Base-by-base conservation (phyloP, 1,284 basidiomycete species). In the Gomphus sp. region DNA sequence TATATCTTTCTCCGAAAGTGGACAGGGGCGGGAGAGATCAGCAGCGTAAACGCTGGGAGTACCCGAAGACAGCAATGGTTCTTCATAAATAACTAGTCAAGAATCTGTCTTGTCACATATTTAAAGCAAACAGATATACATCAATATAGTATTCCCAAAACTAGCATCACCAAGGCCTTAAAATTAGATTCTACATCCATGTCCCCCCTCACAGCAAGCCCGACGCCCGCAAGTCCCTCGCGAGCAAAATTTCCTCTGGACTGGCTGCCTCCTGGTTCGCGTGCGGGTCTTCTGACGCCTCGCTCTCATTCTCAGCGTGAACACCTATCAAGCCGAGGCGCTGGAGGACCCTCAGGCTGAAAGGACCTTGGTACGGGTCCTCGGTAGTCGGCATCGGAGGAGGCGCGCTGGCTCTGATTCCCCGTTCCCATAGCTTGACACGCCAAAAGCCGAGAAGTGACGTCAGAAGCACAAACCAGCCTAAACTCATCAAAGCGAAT, bases 391-490 rank as follows among this genome's bases (percentile, higher is more conserved):
- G 18, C 28, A 18, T 31, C n/a, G 51, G 37, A 12, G 51, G 37
- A 12, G 58, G 52, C 22, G 49, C 52, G 14, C 36, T 59, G 12
- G 79, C 70, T 18, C 80, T 79, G 59, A 89, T 77, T 9, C 82
- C 83, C 41, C 73, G 68, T 66, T 89, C 87, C 84, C 86, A 90
- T 57, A 87, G 81, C 70, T 93, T 93, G 44, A 93, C 81, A 63
- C 91, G 82, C 81, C 87, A 91, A 74, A 85, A 95, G 22, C 88
- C 85, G 50, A 93, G 80, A 55, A 89, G 63, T 47, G 86, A 88
- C 1, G 89, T 87, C 22, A 93, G 74, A 16, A 96, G 76, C 44
- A 95, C 75, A 77, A 96, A 93, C 92, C 93, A 96, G 11, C 94
- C 90, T 41, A 93, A 66, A 0, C 87, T 89, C 91, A 97, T 97